Evolutionary conservation across 78 protist species (phyloP).

Genomic region (Neovahlkampfia damariscottae): DNA sequence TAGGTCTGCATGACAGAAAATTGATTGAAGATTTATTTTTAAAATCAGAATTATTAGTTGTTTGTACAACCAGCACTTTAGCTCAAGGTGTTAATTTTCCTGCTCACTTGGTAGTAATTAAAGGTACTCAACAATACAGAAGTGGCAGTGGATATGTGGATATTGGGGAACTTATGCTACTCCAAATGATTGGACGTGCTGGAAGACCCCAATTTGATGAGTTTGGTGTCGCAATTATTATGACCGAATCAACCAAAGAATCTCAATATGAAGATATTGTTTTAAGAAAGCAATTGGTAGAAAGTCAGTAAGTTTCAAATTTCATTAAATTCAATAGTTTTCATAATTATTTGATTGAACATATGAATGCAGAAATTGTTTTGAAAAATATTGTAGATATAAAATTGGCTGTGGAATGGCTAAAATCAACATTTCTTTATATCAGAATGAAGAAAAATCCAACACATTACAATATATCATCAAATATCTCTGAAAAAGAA

Average conservation of each 20-base stretch:
- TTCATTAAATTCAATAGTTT: too few relatives aligned
- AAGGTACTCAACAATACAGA: slow-evolving; percentile 13
- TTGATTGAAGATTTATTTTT: slow-evolving; percentile 15
- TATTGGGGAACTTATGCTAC: neutral
- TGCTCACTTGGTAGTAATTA: slow-evolving; percentile 39
- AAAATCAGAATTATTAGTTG: neutral
- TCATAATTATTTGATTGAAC: slow-evolving; percentile 24
- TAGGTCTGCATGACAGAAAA: slow-evolving; percentile 13
- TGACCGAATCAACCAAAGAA: neutral
- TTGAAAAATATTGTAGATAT: slow-evolving; percentile 11
- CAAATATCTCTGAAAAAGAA: neutral
- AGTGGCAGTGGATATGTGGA: slow-evolving; percentile 13
- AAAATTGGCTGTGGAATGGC: slow-evolving; percentile 28
- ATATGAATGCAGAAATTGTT: slow-evolving; percentile 44
- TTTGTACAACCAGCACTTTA: slow-evolving; percentile 37
- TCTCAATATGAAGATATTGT: neutral
- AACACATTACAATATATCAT: slow-evolving; percentile 1
- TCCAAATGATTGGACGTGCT: slow-evolving; percentile 39
- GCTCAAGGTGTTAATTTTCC: slow-evolving; percentile 59
- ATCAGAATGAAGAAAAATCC: slow-evolving; percentile 25
- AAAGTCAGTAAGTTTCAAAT: too few relatives aligned
- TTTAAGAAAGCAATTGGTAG: neutral
- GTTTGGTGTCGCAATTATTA: neutral
- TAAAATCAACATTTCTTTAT: slow-evolving; percentile 35
- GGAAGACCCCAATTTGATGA: slow-evolving; percentile 28